These are phyloP conservation scores for Sonneratia alba DNA, from an alignment of 345 rosid genomes.

Conservation along the genomic window DNA sequence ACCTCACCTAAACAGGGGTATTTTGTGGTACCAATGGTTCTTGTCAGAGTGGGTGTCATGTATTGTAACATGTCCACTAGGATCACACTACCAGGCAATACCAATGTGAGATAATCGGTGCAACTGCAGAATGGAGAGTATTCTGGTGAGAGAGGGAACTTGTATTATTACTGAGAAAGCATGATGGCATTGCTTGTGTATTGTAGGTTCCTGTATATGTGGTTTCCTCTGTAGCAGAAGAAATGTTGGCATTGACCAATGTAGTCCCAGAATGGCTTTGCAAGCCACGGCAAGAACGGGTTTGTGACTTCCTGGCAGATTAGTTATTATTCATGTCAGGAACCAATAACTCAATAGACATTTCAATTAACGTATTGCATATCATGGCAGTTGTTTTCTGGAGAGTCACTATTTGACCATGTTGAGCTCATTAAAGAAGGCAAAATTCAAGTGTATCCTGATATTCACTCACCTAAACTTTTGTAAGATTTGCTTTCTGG, in stretches of 20 bases:
- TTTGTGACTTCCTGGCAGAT: conserved; percentile 16
- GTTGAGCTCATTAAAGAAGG: conserved; percentile 43
- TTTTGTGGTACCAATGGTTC: background rate
- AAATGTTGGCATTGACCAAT: conserved; percentile 60
- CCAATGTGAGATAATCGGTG: background rate
- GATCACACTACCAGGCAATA: background rate
- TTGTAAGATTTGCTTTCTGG: conserved; percentile 35
- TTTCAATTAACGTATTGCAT: background rate
- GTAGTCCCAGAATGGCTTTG: conserved; percentile 84
- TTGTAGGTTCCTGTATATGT: conserved; percentile 69
- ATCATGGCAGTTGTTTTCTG: conserved; percentile 60
- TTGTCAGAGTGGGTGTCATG: background rate
- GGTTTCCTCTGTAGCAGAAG: conserved; percentile 69
- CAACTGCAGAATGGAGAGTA: background rate
- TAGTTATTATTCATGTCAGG: background rate
- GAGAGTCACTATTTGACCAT: conserved; percentile 63
- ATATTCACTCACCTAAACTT: conserved; percentile 61
- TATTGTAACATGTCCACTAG: background rate
- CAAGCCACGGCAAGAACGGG: conserved; percentile 67
- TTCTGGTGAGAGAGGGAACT: background rate
- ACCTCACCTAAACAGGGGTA: background rate
- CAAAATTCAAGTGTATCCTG: conserved; percentile 59
- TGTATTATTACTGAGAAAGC: background rate
- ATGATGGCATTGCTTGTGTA: conserved; percentile 3
- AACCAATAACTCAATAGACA: background rate